These are phyloP conservation scores for Hibiscus tridactylites DNA, from an alignment of 345 rosid genomes.

Conservation along the genomic window DNA sequence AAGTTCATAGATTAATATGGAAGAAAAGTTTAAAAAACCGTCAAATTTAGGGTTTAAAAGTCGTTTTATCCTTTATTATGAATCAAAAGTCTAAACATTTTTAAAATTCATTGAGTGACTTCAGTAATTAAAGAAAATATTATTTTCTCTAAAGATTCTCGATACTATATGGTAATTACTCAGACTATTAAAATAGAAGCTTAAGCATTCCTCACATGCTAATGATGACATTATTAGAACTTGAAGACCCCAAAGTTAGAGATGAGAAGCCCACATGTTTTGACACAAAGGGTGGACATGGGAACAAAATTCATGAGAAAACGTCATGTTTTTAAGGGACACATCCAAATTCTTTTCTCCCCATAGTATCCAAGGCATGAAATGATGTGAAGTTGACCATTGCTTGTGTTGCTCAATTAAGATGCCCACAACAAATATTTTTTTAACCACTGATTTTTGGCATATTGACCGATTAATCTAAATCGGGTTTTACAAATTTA, in stretches of 20 bases:
- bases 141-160: too few relatives aligned
- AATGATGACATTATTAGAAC: not conserved
- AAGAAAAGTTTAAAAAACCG: too few relatives aligned
- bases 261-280: slow-evolving; percentile 4
- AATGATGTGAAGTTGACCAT: slow-evolving; percentile 7
- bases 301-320: not conserved
- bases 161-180: too few relatives aligned
- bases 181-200: too few relatives aligned
- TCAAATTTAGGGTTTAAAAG: too few relatives aligned
- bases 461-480: too few relatives aligned
- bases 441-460: too few relatives aligned
- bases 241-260: not conserved
- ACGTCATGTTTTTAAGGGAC: not conserved
- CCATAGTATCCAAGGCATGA: not conserved
- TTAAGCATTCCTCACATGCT: not conserved
- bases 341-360: not conserved
- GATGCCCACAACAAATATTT: not conserved
- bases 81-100: not conserved
- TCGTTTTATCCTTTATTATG: not conserved
- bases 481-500: too few relatives aligned
- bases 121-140: too few relatives aligned
- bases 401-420: not conserved
- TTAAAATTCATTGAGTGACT: too few relatives aligned
- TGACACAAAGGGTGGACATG: not conserved
- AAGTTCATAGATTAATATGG: too few relatives aligned